phyloP scores from a whole-genome alignment of 768 basidiomycete genomes.

The Lyophyllum semitale region DNA sequence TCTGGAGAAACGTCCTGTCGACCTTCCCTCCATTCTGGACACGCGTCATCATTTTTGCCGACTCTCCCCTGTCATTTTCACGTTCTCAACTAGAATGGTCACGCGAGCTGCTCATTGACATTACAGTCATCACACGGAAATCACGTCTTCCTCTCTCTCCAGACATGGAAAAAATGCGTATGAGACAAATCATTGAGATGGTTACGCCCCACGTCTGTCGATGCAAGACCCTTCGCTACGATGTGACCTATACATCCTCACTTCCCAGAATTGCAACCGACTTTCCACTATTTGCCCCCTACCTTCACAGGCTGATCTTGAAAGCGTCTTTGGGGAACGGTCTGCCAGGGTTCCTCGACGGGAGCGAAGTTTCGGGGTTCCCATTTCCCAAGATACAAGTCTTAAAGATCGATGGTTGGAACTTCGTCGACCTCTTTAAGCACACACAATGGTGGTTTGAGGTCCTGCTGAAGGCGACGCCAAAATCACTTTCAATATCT shows the following conservation, averaged over 20 bases:
- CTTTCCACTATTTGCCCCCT: not conserved
- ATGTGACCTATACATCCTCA: not conserved
- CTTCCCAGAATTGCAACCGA: not conserved
- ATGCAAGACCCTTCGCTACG: not conserved
- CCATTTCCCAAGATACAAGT: not conserved
- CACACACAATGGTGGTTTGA: not conserved
- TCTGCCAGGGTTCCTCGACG: not conserved
- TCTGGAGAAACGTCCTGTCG: not conserved
- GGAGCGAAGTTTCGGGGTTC: not conserved
- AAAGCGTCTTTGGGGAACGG: not conserved
- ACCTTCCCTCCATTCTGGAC: not conserved
- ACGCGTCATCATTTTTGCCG: not conserved
- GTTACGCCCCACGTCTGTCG: not conserved
- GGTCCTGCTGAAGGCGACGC: not conserved
- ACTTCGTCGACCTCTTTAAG: not conserved
- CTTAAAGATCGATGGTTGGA: conserved; percentile 1
- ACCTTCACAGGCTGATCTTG: not conserved
- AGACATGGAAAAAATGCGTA: not conserved
- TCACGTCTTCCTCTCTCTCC: not conserved
- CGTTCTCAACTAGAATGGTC: not conserved
- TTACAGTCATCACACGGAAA: not conserved
- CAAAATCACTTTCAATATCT: not conserved
- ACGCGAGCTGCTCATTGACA: not conserved
- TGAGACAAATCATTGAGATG: not conserved
- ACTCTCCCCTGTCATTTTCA: not conserved